A percentile compares a stretch with the other conserved stretches of the same genome.
Evolutionary conservation across 495 filamentous ascomycete genomes (phyloP).

Genomic region (Jackrogersella multiformis): DNA sequence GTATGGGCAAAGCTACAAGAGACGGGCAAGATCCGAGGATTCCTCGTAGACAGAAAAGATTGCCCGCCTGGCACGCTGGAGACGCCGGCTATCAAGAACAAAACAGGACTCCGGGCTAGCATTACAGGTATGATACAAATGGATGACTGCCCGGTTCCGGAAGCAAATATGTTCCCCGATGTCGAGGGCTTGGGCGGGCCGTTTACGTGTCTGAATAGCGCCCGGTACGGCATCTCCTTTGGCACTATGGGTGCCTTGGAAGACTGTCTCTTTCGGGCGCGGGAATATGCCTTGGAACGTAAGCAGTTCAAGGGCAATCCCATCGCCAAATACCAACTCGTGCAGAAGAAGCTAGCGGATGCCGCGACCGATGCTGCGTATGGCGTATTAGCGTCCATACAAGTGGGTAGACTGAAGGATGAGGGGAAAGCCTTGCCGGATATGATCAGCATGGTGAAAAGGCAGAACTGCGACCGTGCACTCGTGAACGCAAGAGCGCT

Average conservation of each 20-base stretch:
- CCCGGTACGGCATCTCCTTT: constrained; percentile 91
- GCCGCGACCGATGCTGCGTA: constrained; percentile 91
- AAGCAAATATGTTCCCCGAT: constrained; percentile 92
- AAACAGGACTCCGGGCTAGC: constrained; percentile 90
- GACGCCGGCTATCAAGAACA: constrained; percentile 93
- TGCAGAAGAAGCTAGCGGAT: constrained; percentile 97
- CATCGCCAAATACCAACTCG: constrained; percentile 95
- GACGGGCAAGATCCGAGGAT: constrained; percentile 95
- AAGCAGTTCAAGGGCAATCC: constrained; percentile 98
- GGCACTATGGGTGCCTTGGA: constrained; percentile 93
- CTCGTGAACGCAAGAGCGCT: constrained; percentile 79
- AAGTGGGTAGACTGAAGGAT: constrained; percentile 94
- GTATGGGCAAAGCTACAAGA: constrained; percentile 94
- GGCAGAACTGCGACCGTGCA: constrained; percentile 96
- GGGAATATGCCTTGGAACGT: constrained; percentile 87
- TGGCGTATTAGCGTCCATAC: constrained; percentile 83
- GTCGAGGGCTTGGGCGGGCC: constrained; percentile 89
- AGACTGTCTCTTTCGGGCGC: constrained; percentile 82
- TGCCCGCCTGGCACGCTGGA: constrained; percentile 89
- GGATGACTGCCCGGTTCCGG: constrained; percentile 86
- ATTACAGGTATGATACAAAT: constrained; percentile 99
- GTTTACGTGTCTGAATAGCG: constrained; percentile 93
- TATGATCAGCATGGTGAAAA: constrained; percentile 99
- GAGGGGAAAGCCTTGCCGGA: constrained; percentile 86
- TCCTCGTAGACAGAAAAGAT: constrained; percentile 81